A percentile compares a stretch with the other conserved stretches of the same genome.
Evolutionary conservation across 768 basidiomycete species (phyloP).

Genomic region (Peribolospora kevripleyi): DNA sequence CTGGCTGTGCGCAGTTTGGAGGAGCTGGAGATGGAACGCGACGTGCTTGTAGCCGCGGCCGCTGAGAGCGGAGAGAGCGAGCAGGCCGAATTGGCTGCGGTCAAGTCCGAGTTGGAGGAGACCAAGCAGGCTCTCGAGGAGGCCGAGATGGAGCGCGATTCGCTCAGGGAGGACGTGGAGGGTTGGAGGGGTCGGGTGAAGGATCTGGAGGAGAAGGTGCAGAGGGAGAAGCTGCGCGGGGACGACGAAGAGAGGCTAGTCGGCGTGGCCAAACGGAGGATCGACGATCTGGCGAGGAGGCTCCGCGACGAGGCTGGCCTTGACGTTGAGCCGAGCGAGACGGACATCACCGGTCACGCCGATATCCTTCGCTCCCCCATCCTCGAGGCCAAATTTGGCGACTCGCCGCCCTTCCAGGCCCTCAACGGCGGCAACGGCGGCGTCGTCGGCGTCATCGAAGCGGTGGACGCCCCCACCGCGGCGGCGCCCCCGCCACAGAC

Average conservation of each 20-base stretch:
- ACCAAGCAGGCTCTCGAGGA: constrained; percentile 50
- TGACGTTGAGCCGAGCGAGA: too few species aligned
- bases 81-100: constrained; percentile 2
- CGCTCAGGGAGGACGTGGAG: constrained; percentile 63
- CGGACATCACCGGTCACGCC: too few species aligned
- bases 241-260: constrained; percentile 59
- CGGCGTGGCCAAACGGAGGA: constrained; percentile 27
- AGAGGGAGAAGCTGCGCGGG: constrained; percentile 34
- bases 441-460: neutral
- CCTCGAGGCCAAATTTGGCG: constrained; percentile 2
- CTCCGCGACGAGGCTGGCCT: neutral
- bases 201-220: constrained; percentile 47
- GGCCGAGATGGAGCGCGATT: constrained; percentile 68
- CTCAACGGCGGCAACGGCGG: neutral
- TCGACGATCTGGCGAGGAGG: constrained; percentile 29
- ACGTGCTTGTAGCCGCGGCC: neutral
- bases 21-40: neutral
- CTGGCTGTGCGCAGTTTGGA: neutral
- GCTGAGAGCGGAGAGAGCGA: neutral
- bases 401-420: constrained; percentile 6
- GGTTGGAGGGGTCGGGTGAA: constrained; percentile 58
- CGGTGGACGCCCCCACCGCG: constrained; percentile 13
- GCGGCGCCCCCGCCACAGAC: too few species aligned
- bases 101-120: constrained; percentile 30
- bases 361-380: too few species aligned